A percentile compares a stretch with the other conserved stretches of the same genome.
phyloP scores from a whole-genome alignment of 768 basidiomycete genomes.

The Clathrus columnatus region DNA sequence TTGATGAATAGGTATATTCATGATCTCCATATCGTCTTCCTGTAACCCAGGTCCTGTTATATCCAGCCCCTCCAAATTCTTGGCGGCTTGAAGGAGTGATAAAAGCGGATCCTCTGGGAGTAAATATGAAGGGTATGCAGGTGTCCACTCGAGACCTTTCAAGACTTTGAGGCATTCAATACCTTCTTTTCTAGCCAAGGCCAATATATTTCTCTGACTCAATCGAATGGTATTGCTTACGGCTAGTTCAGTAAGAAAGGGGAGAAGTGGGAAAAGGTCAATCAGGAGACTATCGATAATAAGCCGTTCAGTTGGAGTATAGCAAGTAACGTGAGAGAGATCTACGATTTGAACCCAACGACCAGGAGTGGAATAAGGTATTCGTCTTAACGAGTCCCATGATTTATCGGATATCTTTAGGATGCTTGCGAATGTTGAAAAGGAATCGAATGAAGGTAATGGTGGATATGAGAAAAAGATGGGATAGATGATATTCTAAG shows the following conservation, averaged over 20 bases:
- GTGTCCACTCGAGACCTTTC: constrained; percentile 45
- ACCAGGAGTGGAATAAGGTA: constrained; percentile 80
- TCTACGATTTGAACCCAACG: constrained; percentile 78
- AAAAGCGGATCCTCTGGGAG: constrained; percentile 45
- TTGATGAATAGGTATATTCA: constrained; percentile 1
- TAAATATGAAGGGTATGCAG: constrained; percentile 19
- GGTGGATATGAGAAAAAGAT: constrained; percentile 51
- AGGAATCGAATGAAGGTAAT: constrained; percentile 32
- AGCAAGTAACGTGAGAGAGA: constrained; percentile 44
- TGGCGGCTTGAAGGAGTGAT: constrained; percentile 44
- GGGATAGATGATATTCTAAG: constrained; percentile 57
- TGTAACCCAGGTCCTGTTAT: constrained; percentile 47
- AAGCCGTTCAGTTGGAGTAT: constrained; percentile 40
- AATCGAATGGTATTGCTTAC: constrained; percentile 50
- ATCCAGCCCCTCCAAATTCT: constrained; percentile 54
- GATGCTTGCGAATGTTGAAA: constrained; percentile 50
- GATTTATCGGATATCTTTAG: constrained; percentile 58
- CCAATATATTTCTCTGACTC: constrained; percentile 49
- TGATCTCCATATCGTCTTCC: constrained; percentile 39
- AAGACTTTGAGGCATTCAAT: constrained; percentile 40
- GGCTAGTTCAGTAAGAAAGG: constrained; percentile 47
- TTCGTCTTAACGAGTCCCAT: constrained; percentile 86
- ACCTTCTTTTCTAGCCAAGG: constrained; percentile 46
- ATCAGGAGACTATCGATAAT: constrained; percentile 56
- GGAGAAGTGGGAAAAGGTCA: constrained; percentile 54